A percentile compares a stretch with the other conserved stretches of the same genome.
Conservation (phyloP, 2,329 filamentous ascomycete species). For the Ciborinia camelliae region DNA sequence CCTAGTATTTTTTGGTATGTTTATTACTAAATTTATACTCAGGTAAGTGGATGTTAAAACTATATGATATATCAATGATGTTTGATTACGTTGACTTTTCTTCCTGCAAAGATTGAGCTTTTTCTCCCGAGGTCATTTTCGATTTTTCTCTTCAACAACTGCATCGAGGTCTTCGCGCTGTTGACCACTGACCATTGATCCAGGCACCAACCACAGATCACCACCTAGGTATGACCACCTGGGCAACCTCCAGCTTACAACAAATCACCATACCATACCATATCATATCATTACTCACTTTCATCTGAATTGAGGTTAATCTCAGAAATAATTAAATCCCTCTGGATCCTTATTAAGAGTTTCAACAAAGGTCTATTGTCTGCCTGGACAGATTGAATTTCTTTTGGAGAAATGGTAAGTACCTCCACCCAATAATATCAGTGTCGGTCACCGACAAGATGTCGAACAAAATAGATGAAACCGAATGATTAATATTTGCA, state of each 20-base stretch:
- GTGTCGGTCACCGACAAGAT: background rate
- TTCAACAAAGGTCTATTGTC: background rate
- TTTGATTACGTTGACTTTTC: background rate
- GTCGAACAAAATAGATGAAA: slow-evolving; percentile 9
- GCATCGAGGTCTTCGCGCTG: too few relatives aligned
- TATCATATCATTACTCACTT: background rate
- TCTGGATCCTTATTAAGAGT: background rate
- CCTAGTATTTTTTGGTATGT: too few relatives aligned
- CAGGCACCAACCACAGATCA: background rate
- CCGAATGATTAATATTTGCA: slow-evolving; percentile 1
- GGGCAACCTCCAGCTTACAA: background rate
- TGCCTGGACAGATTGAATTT: background rate
- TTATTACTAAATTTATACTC: background rate
- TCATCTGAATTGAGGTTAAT: background rate
- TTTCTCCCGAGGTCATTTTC: background rate
- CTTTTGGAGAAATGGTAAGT: slow-evolving; percentile 3
- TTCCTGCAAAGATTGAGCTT: background rate
- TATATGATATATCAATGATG: background rate
- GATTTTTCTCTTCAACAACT: background rate
- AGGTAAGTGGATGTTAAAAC: too few relatives aligned
- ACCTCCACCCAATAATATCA: background rate
- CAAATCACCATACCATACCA: background rate
- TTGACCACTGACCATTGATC: background rate
- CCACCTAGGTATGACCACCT: too few relatives aligned
- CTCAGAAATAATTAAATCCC: background rate